A percentile compares a stretch with the other conserved stretches of the same genome.
Evolutionary conservation across 768 basidiomycete species (phyloP).

Genomic region (Termitomyces sp.): DNA sequence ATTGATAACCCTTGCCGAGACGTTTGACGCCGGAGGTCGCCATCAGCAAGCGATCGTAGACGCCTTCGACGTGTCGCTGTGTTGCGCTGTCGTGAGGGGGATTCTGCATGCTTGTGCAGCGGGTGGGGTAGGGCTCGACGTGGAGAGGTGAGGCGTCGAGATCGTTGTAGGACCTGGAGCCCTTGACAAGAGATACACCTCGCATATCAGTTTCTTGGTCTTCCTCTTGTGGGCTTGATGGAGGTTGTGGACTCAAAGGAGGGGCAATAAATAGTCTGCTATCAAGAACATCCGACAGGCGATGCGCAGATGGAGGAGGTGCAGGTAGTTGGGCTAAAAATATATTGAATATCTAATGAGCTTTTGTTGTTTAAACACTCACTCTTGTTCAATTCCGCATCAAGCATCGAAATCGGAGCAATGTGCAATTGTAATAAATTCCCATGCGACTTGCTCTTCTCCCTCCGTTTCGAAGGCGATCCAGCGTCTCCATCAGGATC

Average conservation of each 20-base stretch:
- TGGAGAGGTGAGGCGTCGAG: constrained; percentile 56
- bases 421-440: constrained; percentile 63
- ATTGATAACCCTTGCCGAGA: constrained; percentile 77
- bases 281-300: constrained; percentile 66
- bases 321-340: constrained; percentile 30
- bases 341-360: background rate
- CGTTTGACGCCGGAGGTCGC: constrained; percentile 78
- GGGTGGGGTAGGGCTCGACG: constrained; percentile 59
- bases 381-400: constrained; percentile 64
- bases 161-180: constrained; percentile 42
- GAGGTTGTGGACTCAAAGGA: constrained; percentile 28
- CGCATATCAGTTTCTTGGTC: constrained; percentile 23
- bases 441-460: constrained; percentile 63
- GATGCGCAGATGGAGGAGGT: constrained; percentile 41
- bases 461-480: constrained; percentile 59
- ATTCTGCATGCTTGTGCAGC: constrained; percentile 29
- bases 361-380: constrained; percentile 18
- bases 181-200: constrained; percentile 20
- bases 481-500: constrained; percentile 30
- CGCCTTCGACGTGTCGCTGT: constrained; percentile 60
- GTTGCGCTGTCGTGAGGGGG: constrained; percentile 49
- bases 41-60: constrained; percentile 82
- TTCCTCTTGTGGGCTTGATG: constrained; percentile 26
- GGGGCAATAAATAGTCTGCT: constrained; percentile 63
- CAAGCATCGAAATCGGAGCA: constrained; percentile 57